Conservation (phyloP, 2,329 filamentous ascomycete genomes). For the Chaetomiaceae sp. region DNA sequence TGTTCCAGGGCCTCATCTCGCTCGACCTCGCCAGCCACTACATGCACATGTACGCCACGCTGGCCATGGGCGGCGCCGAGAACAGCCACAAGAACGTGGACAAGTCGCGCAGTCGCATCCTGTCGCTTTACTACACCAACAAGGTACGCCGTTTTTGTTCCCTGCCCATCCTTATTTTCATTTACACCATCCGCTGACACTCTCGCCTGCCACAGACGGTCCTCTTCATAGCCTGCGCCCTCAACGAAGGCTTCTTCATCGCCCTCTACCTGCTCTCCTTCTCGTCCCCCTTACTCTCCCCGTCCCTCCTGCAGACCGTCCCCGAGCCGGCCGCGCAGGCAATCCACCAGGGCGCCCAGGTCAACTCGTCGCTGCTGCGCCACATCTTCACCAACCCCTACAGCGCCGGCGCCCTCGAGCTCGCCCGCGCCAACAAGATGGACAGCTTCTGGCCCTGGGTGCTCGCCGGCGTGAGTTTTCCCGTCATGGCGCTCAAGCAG, state of each 20-base stretch:
- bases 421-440: conserved; percentile 91
- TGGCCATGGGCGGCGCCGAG: conserved; percentile 75
- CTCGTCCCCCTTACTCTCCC: conserved; percentile 81
- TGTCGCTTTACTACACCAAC: conserved; percentile 97
- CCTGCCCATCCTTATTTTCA: neutral
- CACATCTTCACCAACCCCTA: conserved; percentile 83
- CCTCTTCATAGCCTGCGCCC: conserved; percentile 79
- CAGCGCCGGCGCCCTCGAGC: conserved; percentile 85
- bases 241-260: conserved; percentile 98
- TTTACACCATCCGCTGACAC: too few relatives aligned
- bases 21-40: conserved; percentile 95
- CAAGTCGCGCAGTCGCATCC: conserved; percentile 75
- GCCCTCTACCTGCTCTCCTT: conserved; percentile 96
- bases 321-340: conserved; percentile 44
- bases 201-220: conserved; percentile 56
- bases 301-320: conserved; percentile 65
- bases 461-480: conserved; percentile 70
- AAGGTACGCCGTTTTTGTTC: conserved; percentile 57
- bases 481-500: conserved; percentile 88
- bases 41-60: conserved; percentile 96
- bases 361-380: conserved; percentile 61
- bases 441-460: conserved; percentile 68
- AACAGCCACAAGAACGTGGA: conserved; percentile 92
- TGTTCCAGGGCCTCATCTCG: conserved; percentile 91
- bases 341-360: conserved; percentile 61